Evolutionary conservation across 2,329 filamentous ascomycete genomes (phyloP), one percentile per base, ranked within the genome.

Genomic region (Didymella arachidicola): DNA sequence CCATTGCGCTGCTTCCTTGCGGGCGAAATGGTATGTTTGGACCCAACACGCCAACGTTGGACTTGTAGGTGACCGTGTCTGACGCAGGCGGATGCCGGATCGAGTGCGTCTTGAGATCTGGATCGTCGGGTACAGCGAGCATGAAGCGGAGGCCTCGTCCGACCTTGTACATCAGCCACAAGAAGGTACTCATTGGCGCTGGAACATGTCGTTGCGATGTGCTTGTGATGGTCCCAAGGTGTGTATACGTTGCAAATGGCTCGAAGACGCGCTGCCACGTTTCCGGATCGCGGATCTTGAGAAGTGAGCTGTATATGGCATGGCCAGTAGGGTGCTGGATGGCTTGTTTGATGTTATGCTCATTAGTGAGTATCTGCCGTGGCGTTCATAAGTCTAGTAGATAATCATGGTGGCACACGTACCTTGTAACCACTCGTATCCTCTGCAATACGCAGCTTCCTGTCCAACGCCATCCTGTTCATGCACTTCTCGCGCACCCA

Each of bases 81-180:
- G 10, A 25, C 5, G 2, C 44, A 27, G 22, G 51, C 12, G 54
- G 50, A 4, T 62, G 34, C 7, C 49, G 56, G 10, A 25, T 52
- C n/a, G 63, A 63, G 29, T 47, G 47, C 7, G 61, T 62, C 25
- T 66, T 66, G 2, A 53, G 43, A 8, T 53, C 54, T 16, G 54
- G 43, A 18, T 63, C 52, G 2, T 54, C 56, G 2, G 66, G 62
- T 18, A 57, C 56, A 8, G 61, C 53, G n/a, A 70, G 58, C 7
- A 68, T 27, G 22, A 53, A 59, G 12, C 67, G 63, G 6, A 58
- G 38, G 4, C 64, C 49, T 45, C 52, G 64, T 41, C 58, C 57
- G 2, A 47, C 49, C 10, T 36, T 50, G 49, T 53, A 18, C 38
- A 56, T 7, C 1, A 49, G 5, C 32, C 19, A 34, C 7, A 22